phyloP scores from a whole-genome alignment of 1,139 yeast genomes.

The Sugiyamaella neomexicana region DNA sequence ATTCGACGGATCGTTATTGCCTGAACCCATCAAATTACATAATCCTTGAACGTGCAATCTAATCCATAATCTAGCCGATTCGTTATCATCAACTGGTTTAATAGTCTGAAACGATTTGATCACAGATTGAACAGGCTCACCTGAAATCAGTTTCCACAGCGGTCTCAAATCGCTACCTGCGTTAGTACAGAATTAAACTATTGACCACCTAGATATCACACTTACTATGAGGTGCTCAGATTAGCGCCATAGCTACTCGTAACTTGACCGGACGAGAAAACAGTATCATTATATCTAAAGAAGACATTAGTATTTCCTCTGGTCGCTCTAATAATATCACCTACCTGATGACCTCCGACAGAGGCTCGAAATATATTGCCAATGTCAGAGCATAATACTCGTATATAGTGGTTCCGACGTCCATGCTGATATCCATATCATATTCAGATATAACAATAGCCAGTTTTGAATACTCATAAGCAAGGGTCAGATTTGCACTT shows the following conservation, averaged over 20 bases:
- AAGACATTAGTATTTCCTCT: background rate
- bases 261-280: conserved; percentile 35
- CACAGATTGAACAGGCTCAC: conserved; percentile 34
- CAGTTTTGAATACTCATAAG: conserved; percentile 45
- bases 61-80: conserved; percentile 37
- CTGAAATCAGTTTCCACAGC: conserved; percentile 36
- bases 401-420: conserved; percentile 47
- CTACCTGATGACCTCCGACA: conserved; percentile 42
- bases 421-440: conserved; percentile 43
- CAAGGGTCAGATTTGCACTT: conserved; percentile 44
- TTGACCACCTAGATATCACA: conserved; percentile 14
- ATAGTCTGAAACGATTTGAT: conserved; percentile 32
- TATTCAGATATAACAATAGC: conserved; percentile 46
- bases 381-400: conserved; percentile 48
- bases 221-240: conserved; percentile 34
- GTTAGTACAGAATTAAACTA: background rate
- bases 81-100: conserved; percentile 31
- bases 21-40: conserved; percentile 32
- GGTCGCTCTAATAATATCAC: conserved; percentile 3
- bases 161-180: conserved; percentile 35
- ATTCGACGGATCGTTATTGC: conserved; percentile 31
- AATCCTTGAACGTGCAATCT: conserved; percentile 34
- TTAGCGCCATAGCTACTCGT: conserved; percentile 35
- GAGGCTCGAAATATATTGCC: conserved; percentile 50
- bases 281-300: conserved; percentile 32